Evolutionary conservation across 495 filamentous ascomycete genomes (phyloP).

Genomic region (Daldinia bambusicola): DNA sequence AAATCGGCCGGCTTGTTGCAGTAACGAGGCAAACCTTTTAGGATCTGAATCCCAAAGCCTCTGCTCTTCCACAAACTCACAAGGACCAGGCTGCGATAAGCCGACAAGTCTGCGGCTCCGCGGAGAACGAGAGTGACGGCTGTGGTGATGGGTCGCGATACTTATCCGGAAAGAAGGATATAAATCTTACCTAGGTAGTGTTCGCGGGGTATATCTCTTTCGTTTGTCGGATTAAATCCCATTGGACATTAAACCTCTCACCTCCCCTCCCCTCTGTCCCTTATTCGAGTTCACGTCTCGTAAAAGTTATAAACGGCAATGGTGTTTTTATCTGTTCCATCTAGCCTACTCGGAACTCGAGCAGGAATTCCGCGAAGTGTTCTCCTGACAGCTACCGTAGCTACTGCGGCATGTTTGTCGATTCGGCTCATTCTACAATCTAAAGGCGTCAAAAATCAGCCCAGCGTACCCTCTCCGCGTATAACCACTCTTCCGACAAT

Average conservation of each 20-base stretch:
- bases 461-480: conserved; percentile 47
- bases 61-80: background rate
- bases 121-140: background rate
- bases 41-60: background rate
- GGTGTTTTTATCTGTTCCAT: background rate
- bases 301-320: conserved; percentile 6
- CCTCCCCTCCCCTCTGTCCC: conserved; percentile 4
- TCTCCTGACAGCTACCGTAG: conserved; percentile 9
- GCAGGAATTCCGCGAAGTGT: background rate
- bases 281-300: background rate
- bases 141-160: background rate
- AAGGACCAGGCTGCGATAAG: background rate
- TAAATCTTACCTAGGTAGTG: conserved; percentile 13
- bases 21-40: conserved; percentile 5
- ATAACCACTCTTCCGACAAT: conserved; percentile 33
- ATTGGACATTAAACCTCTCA: background rate
- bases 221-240: background rate
- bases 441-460: conserved; percentile 34
- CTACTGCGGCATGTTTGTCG: conserved; percentile 12
- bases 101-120: background rate
- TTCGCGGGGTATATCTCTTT: background rate
- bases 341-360: conserved; percentile 1
- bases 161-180: background rate
- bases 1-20: conserved; percentile 27
- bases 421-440: conserved; percentile 29